Evolutionary conservation across 2,329 filamentous ascomycete species (phyloP).

Genomic region (Alternaria gansuensis): DNA sequence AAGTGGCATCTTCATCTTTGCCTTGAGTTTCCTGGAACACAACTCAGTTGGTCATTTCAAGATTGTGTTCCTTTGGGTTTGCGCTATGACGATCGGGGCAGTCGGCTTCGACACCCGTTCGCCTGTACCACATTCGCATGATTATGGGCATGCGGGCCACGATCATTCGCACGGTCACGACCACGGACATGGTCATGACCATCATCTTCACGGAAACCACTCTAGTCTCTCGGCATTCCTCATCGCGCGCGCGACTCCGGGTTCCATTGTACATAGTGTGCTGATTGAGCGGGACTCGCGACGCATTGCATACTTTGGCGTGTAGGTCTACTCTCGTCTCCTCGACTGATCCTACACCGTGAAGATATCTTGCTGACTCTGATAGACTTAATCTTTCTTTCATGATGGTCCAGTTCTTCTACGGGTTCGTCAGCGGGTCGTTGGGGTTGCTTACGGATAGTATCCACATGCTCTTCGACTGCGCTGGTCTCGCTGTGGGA

Average conservation of each 20-base stretch:
- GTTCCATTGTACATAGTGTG: slow-evolving; percentile 84
- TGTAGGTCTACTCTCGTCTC: slow-evolving; percentile 61
- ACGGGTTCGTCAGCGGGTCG: slow-evolving; percentile 92
- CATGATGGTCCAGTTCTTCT: slow-evolving; percentile 93
- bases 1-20: slow-evolving; percentile 38
- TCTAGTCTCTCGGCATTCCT: slow-evolving; percentile 78
- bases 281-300: slow-evolving; percentile 90
- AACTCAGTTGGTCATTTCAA: slow-evolving; percentile 27
- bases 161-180: slow-evolving; percentile 35
- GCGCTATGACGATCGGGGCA: slow-evolving; percentile 51
- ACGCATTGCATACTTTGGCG: slow-evolving; percentile 97
- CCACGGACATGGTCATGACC: slow-evolving; percentile 41
- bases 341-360: no score
- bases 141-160: slow-evolving; percentile 44
- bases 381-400: slow-evolving; percentile 87
- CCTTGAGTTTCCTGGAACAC: slow-evolving; percentile 38
- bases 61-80: slow-evolving; percentile 31
- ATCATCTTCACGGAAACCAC: slow-evolving; percentile 58
- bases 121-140: slow-evolving; percentile 38
- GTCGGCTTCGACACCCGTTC: slow-evolving; percentile 53
- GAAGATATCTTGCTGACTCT: not conserved
- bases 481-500: slow-evolving; percentile 88
- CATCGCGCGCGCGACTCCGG: slow-evolving; percentile 72
- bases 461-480: slow-evolving; percentile 99
- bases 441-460: slow-evolving; percentile 95